Conservation (phyloP, 148 eudicot species). For the Beta vulgaris region DNA sequence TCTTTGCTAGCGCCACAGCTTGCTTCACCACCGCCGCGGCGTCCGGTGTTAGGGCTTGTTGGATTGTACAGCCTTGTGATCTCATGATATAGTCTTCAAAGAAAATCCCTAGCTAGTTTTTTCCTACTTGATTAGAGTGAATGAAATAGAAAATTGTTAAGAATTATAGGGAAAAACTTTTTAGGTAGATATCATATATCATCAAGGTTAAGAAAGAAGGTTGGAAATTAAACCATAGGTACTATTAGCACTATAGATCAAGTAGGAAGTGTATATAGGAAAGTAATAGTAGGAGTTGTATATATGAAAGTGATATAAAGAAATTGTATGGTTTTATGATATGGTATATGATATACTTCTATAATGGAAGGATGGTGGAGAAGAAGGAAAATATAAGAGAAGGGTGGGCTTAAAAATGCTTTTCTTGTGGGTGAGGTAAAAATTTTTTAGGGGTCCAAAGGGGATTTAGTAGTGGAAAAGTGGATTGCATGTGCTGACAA, state of each 20-base stretch:
- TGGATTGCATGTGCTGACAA: constrained; percentile 90
- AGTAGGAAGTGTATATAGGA: constrained; percentile 7
- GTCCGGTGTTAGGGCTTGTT: constrained; percentile 73
- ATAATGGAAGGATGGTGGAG: constrained; percentile 13
- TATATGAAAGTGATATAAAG: constrained; percentile 2
- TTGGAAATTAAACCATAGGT: background rate
- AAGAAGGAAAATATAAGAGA: constrained; percentile 4
- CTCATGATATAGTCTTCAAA: too few relatives aligned
- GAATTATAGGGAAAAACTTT: too few relatives aligned
- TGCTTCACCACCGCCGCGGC: constrained; percentile 70
- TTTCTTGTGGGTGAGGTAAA: constrained; percentile 75
- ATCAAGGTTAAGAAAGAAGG: background rate
- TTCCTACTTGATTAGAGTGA: too few relatives aligned
- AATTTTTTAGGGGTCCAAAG: constrained; percentile 26
- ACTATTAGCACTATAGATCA: background rate
- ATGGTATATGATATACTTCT: background rate
- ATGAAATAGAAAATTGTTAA: too few relatives aligned
- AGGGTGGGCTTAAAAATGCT: constrained; percentile 32
- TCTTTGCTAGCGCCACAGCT: constrained; percentile 57
- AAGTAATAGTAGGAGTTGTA: background rate
- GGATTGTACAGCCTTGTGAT: constrained; percentile 60
- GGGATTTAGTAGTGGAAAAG: constrained; percentile 59
- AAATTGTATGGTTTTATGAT: constrained; percentile 1
- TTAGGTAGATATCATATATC: too few relatives aligned
- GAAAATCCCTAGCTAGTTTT: too few relatives aligned